phyloP scores from a whole-genome alignment of 2,329 filamentous ascomycete genomes.

The Emmonsiellopsis sp. region DNA sequence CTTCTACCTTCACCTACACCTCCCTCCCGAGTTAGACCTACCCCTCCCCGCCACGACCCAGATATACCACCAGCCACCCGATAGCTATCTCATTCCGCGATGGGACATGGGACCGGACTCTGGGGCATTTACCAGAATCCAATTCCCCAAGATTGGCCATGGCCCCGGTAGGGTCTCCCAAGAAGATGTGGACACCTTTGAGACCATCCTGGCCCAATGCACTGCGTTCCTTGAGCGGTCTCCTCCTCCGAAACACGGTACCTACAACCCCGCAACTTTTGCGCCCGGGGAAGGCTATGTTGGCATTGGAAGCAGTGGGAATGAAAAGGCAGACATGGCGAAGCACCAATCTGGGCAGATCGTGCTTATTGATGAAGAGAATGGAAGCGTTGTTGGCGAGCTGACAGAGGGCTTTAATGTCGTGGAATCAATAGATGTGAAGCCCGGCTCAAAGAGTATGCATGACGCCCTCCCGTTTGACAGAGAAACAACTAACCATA shows the following conservation, averaged over 20 bases:
- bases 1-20: conserved; percentile 92
- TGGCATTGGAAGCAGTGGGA: conserved; percentile 21
- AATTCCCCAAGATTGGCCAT: conserved; percentile 69
- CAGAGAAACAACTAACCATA: conserved; percentile 6
- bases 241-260: conserved; percentile 45
- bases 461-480: not conserved
- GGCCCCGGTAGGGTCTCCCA: conserved; percentile 59
- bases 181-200: conserved; percentile 91
- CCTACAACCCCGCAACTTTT: conserved; percentile 76
- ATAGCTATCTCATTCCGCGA: conserved; percentile 86
- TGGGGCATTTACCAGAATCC: conserved; percentile 85
- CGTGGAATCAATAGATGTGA: conserved; percentile 64
- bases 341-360: conserved; percentile 58
- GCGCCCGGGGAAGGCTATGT: conserved; percentile 72
- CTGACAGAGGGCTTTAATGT: conserved; percentile 73
- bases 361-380: conserved; percentile 88
- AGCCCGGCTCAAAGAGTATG: conserved; percentile 84
- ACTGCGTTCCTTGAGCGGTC: conserved; percentile 88
- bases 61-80: conserved; percentile 91
- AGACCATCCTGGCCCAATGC: conserved; percentile 96
- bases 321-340: conserved; percentile 21
- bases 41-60: conserved; percentile 91
- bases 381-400: conserved; percentile 91
- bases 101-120: conserved; percentile 87
- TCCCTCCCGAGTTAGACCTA: conserved; percentile 88